Base-by-base conservation (phyloP, 129 eudicot species). In the Flaveria trinervia region DNA sequence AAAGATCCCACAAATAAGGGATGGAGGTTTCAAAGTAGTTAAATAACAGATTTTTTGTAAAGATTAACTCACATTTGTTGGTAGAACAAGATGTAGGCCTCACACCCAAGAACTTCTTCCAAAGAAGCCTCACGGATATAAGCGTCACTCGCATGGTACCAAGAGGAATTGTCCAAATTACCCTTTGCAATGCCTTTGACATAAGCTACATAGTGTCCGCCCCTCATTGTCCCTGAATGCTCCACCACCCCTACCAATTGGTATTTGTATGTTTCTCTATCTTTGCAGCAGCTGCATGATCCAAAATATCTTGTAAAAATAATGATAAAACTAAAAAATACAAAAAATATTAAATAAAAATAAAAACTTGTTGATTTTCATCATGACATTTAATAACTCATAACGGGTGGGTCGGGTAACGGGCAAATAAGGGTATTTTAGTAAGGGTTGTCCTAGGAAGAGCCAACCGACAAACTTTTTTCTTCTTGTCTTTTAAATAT, bases 161-260 rank as follows among this genome's bases (percentile, higher is more conserved):
- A 94, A 23, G 70, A 62, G 65, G 17, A 74, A 70, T 80, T 83
- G 15, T 69, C 76, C 18, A 62, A 51, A 55, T 3, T 48, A 14
- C 57, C 65, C 74, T 70, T 85, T 45, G 75, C 52, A 74, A 79
- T 84, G 45, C 95, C 89, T 78, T 86, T 84, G 14, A 94, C 85
- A 17, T 94, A 94, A 6, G 99, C 99, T 49, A 91, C 90, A 71
- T 94, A 94, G 52, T 94, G 99, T 25, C 99, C 99, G 17, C 90
- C 88, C 76, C 94, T 83, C 93, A 94, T 94, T 41, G 87, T 71
- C 51, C 99, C 99, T 48, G 55, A 79, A 86, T 94, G 99, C 89
- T 84, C 99, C 77, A 94, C 99, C 85, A 94, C 90, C 10, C 99
- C 99, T 46, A 91, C 60, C 54, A 94, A 82, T n/a, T 81, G 86